Base-by-base conservation (phyloP, 768 basidiomycete genomes). In the Termitomyces eurrhizus region DNA sequence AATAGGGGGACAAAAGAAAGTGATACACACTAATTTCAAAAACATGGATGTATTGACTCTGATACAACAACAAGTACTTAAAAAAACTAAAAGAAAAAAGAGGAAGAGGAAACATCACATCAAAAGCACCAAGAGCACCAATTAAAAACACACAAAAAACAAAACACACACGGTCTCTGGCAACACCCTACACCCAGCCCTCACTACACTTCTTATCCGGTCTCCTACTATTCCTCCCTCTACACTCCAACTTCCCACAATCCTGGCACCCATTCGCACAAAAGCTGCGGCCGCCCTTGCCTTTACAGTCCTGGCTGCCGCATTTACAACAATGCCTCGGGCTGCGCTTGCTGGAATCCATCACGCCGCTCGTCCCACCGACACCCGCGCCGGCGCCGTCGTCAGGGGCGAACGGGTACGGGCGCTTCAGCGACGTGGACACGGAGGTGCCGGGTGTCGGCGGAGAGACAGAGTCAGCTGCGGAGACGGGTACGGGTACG, bases 261-360 rank as follows among this genome's bases (percentile, higher is more conserved):
- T 93, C 90, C 74, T 90, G 88, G 64, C 90, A 92, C 45, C 83
- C 76, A 69, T 86, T 91, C 65, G 75, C 76, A 69, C 90, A 93
- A 69, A 90, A 91, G 48, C 77, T 76, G 42, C 89, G 77, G 4
- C 90, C 90, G 3, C 90, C 90, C 65, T 92, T 92, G 52, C 90
- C 90, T 69, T 92, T 92, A 71, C 90, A 93, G 26, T 89, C 84
- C 72, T 87, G 84, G 42, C 83, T 86, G 16, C 90, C 90, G 59
- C 90, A 92, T 74, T 93, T 93, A 70, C 86, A 87, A 66, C 90
- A 93, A 67, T 92, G 91, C 44, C 90, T 63, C 51, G 81, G 86
- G 48, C 84, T 83, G 3, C 91, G 81, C 68, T 89, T 89, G 65
- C 72, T 72, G 4, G 77, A 73, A 2, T 74, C 72, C 59, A 79